Evolutionary conservation across 768 basidiomycete species (phyloP).

Genomic region (Candolleomyces efflorescens): DNA sequence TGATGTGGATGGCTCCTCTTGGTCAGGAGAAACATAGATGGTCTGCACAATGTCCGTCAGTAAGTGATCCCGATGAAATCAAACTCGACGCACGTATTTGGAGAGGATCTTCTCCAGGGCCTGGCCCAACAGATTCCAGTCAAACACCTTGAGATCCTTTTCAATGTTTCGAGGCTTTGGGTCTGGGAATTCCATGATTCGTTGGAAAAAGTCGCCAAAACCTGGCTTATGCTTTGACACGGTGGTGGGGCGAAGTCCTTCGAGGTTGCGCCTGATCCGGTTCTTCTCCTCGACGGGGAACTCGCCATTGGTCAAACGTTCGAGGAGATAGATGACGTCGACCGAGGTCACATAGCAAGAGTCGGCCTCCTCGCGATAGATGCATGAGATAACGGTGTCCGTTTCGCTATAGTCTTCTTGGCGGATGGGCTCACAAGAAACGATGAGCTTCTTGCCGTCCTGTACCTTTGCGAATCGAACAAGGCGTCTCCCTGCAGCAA

Average conservation of each 20-base stretch:
- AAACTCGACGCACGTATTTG: slow-evolving; percentile 66
- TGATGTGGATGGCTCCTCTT: slow-evolving; percentile 7
- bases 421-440: slow-evolving; percentile 71
- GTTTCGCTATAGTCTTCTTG: slow-evolving; percentile 70
- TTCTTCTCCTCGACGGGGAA: slow-evolving; percentile 98
- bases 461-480: slow-evolving; percentile 82
- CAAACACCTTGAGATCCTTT: slow-evolving; percentile 90
- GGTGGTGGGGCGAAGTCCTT: slow-evolving; percentile 87
- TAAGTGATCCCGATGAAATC: neutral
- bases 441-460: slow-evolving; percentile 70
- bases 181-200: slow-evolving; percentile 93
- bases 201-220: slow-evolving; percentile 85
- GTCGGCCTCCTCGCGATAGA: slow-evolving; percentile 75
- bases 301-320: slow-evolving; percentile 67
- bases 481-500: slow-evolving; percentile 68
- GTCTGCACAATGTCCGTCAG: slow-evolving; percentile 29
- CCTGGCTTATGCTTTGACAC: slow-evolving; percentile 82
- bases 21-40: slow-evolving; percentile 34
- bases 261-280: slow-evolving; percentile 88
- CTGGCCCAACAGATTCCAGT: slow-evolving; percentile 66
- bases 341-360: slow-evolving; percentile 90
- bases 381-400: slow-evolving; percentile 90
- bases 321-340: slow-evolving; percentile 91
- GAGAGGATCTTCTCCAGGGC: slow-evolving; percentile 77
- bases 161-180: slow-evolving; percentile 97